These are phyloP conservation scores for Eucalyptus albens DNA, from an alignment of 345 rosid genomes.

Conservation along the genomic window DNA sequence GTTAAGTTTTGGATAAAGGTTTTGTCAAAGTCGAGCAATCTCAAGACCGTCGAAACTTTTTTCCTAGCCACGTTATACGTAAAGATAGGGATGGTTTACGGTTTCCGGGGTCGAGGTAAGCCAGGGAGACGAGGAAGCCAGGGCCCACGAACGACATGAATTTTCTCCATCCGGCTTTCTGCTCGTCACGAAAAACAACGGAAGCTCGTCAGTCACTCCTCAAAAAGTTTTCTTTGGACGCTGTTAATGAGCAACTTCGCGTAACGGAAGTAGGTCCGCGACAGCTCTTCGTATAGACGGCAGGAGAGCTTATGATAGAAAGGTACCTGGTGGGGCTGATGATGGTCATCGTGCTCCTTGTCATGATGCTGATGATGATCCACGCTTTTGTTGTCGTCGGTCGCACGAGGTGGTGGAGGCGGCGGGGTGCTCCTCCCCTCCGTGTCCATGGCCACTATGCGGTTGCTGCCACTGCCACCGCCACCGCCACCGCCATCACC, in stretches of 20 bases:
- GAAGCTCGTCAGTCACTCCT: not conserved
- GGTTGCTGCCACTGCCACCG: conserved; percentile 10
- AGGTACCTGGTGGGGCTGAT: not conserved
- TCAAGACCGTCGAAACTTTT: not conserved
- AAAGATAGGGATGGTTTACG: not conserved
- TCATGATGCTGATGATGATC: not conserved
- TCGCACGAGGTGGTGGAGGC: not conserved
- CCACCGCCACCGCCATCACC: not conserved
- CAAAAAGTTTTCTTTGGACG: not conserved
- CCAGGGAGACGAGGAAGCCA: conserved; percentile 13
- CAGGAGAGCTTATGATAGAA: not conserved
- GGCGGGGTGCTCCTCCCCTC: not conserved
- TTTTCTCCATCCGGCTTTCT: conserved; percentile 13
- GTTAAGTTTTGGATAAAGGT: not conserved
- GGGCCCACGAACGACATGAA: conserved; percentile 9
- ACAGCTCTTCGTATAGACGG: not conserved
- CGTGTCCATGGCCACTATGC: conserved; percentile 12
- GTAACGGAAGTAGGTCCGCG: not conserved
- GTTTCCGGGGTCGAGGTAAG: conserved; percentile 22
- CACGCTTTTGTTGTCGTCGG: not conserved
- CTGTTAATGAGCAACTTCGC: not conserved
- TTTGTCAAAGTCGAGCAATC: not conserved
- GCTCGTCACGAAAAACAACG: not conserved
- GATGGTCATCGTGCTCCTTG: not conserved
- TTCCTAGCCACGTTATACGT: not conserved